Conservation (phyloP, 1,139 yeast species). For the Pneumocystis wakefieldiae region DNA sequence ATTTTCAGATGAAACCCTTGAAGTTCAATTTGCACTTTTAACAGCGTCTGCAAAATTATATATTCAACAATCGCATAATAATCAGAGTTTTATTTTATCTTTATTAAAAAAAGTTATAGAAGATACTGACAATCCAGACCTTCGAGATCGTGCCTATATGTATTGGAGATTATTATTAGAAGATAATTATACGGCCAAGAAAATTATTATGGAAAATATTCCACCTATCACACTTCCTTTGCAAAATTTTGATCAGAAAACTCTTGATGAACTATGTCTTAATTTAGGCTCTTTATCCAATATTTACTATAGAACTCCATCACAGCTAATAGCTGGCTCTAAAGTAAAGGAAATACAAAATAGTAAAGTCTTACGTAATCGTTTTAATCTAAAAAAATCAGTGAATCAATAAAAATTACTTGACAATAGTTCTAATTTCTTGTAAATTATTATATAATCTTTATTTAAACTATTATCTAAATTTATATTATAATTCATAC, state of each 20-base stretch:
- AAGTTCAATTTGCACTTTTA: slow-evolving; percentile 58
- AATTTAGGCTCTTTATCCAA: slow-evolving; percentile 67
- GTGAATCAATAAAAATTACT: not conserved
- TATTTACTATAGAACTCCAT: slow-evolving; percentile 68
- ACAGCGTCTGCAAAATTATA: slow-evolving; percentile 66
- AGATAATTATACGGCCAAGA: slow-evolving; percentile 29
- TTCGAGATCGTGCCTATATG: slow-evolving; percentile 70
- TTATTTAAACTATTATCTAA: not conserved
- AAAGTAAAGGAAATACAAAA: slow-evolving; percentile 37
- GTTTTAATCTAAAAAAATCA: not conserved
- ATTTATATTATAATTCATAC: not conserved
- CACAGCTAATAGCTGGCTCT: slow-evolving; percentile 58
- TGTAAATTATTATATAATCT: not conserved
- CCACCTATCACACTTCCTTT: slow-evolving; percentile 56
- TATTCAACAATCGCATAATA: slow-evolving; percentile 38
- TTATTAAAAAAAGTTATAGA: slow-evolving; percentile 62
- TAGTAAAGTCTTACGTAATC: not conserved
- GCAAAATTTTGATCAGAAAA: slow-evolving; percentile 53
- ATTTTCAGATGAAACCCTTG: slow-evolving; percentile 48
- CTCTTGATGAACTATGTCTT: slow-evolving; percentile 68
- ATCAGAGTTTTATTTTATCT: slow-evolving; percentile 43
- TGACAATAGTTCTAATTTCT: not conserved
- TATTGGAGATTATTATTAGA: slow-evolving; percentile 70
- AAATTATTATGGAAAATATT: slow-evolving; percentile 42
- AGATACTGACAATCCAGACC: slow-evolving; percentile 61